Percentiles rank a stretch among this genome's conserved stretches.
Evolutionary conservation across 306 rosid genomes (phyloP).

Genomic region (Prunus padus): DNA sequence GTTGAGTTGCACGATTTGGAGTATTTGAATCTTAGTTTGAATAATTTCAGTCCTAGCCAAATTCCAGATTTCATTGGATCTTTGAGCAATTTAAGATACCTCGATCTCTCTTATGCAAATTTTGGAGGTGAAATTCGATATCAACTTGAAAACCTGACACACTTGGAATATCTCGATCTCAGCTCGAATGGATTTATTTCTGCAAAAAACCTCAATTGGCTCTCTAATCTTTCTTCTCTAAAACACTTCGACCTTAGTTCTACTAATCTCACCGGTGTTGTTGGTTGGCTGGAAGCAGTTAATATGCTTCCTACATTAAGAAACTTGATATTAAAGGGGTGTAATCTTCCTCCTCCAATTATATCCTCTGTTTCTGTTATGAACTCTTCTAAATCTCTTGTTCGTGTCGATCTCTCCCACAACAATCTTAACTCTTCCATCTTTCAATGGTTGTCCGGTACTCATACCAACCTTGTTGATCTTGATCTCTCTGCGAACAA

Average conservation of each 20-base stretch:
- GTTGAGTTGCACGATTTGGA: too few species aligned
- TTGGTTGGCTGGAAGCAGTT: neutral
- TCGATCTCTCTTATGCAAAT: neutral
- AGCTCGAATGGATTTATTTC: accelerated
- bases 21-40: neutral
- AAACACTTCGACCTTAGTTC: neutral
- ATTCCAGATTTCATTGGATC: too few species aligned
- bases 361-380: neutral
- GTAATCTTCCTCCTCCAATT: neutral
- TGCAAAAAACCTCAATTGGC: too few species aligned
- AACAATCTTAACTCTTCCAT: neutral
- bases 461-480: neutral
- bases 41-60: too few species aligned
- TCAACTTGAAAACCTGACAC: neutral
- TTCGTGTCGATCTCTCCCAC: neutral
- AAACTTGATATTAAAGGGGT: accelerated
- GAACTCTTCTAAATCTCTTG: conserved; percentile 13
- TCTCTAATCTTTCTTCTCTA: too few species aligned
- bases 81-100: neutral
- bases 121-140: neutral
- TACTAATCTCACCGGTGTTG: neutral
- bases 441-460: conserved; percentile 1
- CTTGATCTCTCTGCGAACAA: too few species aligned
- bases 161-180: conserved; percentile 13
- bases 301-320: neutral